phyloP scores from a whole-genome alignment of 2,329 filamentous ascomycete genomes.

The Ceratocystis destructans region DNA sequence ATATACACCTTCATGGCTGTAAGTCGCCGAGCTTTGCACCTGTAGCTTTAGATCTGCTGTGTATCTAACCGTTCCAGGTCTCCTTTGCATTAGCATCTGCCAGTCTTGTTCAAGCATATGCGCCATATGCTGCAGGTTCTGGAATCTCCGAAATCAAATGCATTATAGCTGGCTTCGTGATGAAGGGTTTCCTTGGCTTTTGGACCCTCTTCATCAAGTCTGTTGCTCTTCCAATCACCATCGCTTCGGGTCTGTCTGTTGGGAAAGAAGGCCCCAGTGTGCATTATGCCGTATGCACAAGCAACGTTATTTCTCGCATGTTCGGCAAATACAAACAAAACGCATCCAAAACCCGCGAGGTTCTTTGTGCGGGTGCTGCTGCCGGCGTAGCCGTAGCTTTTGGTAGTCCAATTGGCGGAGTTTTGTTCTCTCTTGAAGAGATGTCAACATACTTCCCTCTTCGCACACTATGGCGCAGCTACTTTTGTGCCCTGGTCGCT shows the following conservation, averaged over 20 bases:
- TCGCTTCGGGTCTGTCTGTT: constrained; percentile 84
- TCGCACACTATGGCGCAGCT: constrained; percentile 95
- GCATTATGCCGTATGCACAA: constrained; percentile 96
- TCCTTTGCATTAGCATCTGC: constrained; percentile 73
- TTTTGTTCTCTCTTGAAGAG: constrained; percentile 92
- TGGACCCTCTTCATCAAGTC: constrained; percentile 93
- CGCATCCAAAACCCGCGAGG: constrained; percentile 87
- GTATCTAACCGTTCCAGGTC: constrained; percentile 34
- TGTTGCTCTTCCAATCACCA: constrained; percentile 75
- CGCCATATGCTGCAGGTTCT: constrained; percentile 89
- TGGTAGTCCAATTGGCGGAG: constrained; percentile 90
- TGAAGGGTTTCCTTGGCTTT: constrained; percentile 92
- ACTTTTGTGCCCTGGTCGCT: constrained; percentile 91
- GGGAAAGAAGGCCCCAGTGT: constrained; percentile 97
- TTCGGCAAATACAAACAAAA: constrained; percentile 88
- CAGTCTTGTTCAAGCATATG: constrained; percentile 74
- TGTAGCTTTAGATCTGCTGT: constrained; percentile 15
- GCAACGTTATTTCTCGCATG: constrained; percentile 85
- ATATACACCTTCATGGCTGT: constrained; percentile 79
- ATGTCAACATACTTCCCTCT: constrained; percentile 95
- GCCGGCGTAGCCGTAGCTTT: constrained; percentile 95
- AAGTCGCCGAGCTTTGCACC: constrained; percentile 24
- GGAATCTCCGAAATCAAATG: constrained; percentile 99
- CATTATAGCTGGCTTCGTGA: constrained; percentile 96
- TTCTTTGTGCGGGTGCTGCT: constrained; percentile 84